A percentile compares a stretch with the other conserved stretches of the same genome.
Evolutionary conservation across 1,139 yeast genomes (phyloP).

Genomic region (Pichia sp.): DNA sequence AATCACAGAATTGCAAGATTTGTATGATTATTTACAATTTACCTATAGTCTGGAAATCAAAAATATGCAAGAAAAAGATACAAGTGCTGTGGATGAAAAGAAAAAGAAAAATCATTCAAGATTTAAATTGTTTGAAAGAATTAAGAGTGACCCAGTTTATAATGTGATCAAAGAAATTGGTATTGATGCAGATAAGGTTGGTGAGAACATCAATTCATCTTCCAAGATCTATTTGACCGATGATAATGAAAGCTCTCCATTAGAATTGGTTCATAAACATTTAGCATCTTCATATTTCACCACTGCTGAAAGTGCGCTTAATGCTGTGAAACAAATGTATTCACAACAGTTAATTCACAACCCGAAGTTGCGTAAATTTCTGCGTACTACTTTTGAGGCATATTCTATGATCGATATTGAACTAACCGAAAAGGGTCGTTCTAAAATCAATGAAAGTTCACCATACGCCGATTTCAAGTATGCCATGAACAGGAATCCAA

Average conservation of each 20-base stretch:
- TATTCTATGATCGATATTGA: slow-evolving; percentile 67
- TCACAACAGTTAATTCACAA: slow-evolving; percentile 78
- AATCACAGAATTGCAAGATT: slow-evolving; percentile 79
- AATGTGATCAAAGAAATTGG: slow-evolving; percentile 70
- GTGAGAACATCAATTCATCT: slow-evolving; percentile 72
- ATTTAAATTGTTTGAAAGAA: slow-evolving; percentile 66
- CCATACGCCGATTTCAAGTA: slow-evolving; percentile 88
- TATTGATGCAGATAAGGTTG: slow-evolving; percentile 68
- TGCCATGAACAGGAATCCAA: slow-evolving; percentile 72
- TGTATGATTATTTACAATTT: slow-evolving; percentile 78
- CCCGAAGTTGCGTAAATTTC: slow-evolving; percentile 69
- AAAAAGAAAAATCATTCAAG: slow-evolving; percentile 53
- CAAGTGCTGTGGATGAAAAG: slow-evolving; percentile 9
- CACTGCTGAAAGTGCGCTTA: slow-evolving; percentile 53
- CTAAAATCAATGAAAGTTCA: slow-evolving; percentile 70
- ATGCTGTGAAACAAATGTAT: slow-evolving; percentile 63
- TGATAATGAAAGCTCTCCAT: slow-evolving; percentile 55
- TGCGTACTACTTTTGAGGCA: slow-evolving; percentile 61
- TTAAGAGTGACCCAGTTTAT: slow-evolving; percentile 59
- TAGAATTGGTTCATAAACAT: slow-evolving; percentile 39
- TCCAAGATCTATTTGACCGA: slow-evolving; percentile 71
- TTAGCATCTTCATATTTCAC: slow-evolving; percentile 45
- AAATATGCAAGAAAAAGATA: slow-evolving; percentile 19
- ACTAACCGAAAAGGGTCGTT: slow-evolving; percentile 81
- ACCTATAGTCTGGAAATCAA: slow-evolving; percentile 68